These are phyloP conservation scores for Xylaria polymorpha DNA, from an alignment of 2,329 filamentous ascomycete genomes.

Conservation along the genomic window DNA sequence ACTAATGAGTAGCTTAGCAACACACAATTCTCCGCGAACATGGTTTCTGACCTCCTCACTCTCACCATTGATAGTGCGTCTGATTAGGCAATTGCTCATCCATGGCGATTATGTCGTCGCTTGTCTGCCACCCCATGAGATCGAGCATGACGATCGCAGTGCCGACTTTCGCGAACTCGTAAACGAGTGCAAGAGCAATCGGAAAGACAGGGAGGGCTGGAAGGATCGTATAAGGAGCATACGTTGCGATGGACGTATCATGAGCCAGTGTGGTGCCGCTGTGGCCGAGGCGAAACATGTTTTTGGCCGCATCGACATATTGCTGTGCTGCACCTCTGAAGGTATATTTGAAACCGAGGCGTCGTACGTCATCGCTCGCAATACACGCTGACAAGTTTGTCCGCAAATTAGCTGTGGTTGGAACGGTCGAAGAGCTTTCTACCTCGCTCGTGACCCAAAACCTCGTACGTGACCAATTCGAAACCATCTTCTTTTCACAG, in stretches of 20 bases:
- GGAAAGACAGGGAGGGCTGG: conserved; percentile 80
- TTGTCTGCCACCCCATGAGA: conserved; percentile 81
- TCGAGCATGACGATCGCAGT: conserved; percentile 80
- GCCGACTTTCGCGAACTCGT: conserved; percentile 84
- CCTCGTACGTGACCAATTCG: conserved; percentile 90
- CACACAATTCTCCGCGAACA: conserved; percentile 80
- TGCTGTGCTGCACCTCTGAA: conserved; percentile 90
- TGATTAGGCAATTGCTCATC: conserved; percentile 83
- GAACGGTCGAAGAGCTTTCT: conserved; percentile 89
- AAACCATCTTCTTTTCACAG: conserved; percentile 93
- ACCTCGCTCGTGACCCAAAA: conserved; percentile 78
- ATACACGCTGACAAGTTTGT: conserved; percentile 33
- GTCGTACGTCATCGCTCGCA: not conserved
- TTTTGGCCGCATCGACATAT: conserved; percentile 89
- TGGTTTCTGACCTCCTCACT: conserved; percentile 93
- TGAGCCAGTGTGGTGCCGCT: conserved; percentile 82
- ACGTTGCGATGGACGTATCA: conserved; percentile 70
- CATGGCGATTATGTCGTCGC: conserved; percentile 93
- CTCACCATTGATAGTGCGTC: conserved; percentile 84
- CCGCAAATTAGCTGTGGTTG: conserved; percentile 75
- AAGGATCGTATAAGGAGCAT: conserved; percentile 78
- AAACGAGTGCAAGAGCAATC: conserved; percentile 71
- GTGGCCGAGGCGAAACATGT: conserved; percentile 86
- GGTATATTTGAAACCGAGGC: conserved; percentile 59
- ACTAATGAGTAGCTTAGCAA: conserved; percentile 62